Base-by-base conservation (phyloP, 345 rosid species). In the Salix brachista region DNA sequence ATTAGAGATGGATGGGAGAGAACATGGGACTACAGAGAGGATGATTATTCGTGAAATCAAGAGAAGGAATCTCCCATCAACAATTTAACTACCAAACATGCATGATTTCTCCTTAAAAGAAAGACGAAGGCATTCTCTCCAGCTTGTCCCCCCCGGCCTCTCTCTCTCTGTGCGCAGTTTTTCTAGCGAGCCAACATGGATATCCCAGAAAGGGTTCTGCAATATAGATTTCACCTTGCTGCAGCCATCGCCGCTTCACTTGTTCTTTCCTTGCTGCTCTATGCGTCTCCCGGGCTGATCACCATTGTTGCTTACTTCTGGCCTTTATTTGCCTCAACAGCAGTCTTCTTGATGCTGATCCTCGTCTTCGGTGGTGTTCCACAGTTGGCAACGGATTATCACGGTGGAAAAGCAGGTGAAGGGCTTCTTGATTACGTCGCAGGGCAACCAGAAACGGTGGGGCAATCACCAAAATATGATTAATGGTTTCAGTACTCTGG, bases 251-350 rank as follows among this genome's bases (percentile, higher is more conserved):
- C 77, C 0, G 85, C 83, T 42, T 79, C 84, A 11, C 17, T 82
- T 16, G 11, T 81, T 6, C 17, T 90, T 58, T 86, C 79, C 36
- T 72, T 85, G 1, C 30, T 90, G 50, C 58, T 84, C 73, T 85
- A 88, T 65, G 89, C 82, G 61, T 89, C 93, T 52, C 97, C 99
- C 0, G 81, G 90, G n/a, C 28, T 91, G 21, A 54, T 90, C 73
- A 64, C 80, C 79, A 78, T 91, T 78, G 75, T 95, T 54, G 81
- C 90, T 26, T 93, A 83, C 77, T 93, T 93, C 80, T 89, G 93
- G 97, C 99, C 97, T 80, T 96, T 95, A 78, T 80, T 93, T 32
- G 99, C 93, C 16, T 95, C 97, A 28, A 93, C 99, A 0, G 69
- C 93, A 0, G 92, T 90, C 41, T 88, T 95, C 75, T 64, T 89